These are phyloP conservation scores for Gloeophyllum trabeum DNA, from an alignment of 768 basidiomycete species.

Conservation along the genomic window DNA sequence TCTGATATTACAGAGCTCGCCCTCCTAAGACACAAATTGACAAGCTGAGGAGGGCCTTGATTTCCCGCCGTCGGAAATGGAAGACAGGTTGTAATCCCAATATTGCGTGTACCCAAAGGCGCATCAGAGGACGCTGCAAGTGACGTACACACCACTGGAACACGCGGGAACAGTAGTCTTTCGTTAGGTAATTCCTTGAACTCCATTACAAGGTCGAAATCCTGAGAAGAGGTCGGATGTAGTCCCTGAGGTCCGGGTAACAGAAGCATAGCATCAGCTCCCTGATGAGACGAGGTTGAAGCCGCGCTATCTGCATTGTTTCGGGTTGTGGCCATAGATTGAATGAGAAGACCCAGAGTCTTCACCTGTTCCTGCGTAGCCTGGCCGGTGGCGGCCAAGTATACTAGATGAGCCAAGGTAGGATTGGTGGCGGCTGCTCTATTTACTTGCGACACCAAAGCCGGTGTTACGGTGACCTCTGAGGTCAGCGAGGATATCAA, in stretches of 20 bases:
- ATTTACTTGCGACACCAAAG: conserved; percentile 54
- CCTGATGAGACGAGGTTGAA: too few relatives aligned
- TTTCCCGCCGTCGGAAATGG: conserved; percentile 24
- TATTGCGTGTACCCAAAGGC: conserved; percentile 16
- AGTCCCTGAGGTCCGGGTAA: too few relatives aligned
- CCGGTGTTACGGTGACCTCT: conserved; percentile 39
- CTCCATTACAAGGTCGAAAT: conserved; percentile 67
- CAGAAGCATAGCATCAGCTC: too few relatives aligned
- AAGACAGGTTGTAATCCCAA: conserved; percentile 31
- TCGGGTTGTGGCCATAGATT: conserved; percentile 37
- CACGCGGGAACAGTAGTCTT: conserved; percentile 61
- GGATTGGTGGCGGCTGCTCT: conserved; percentile 56
- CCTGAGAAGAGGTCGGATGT: conserved; percentile 26
- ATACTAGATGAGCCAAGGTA: conserved; percentile 53
- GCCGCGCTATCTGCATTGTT: conserved; percentile 1
- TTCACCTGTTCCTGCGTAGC: conserved; percentile 57
- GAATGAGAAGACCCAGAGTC: conserved; percentile 62
- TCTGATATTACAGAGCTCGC: conserved; percentile 44
- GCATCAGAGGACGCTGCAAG: neutral
- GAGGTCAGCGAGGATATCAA: conserved; percentile 33
- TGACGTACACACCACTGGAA: conserved; percentile 28
- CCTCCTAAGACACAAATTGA: conserved; percentile 36
- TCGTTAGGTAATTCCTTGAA: conserved; percentile 53
- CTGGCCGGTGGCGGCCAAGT: conserved; percentile 47
- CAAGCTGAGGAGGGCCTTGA: conserved; percentile 21